These are phyloP conservation scores for Neltuma alba DNA, from an alignment of 306 rosid genomes.

Conservation along the genomic window DNA sequence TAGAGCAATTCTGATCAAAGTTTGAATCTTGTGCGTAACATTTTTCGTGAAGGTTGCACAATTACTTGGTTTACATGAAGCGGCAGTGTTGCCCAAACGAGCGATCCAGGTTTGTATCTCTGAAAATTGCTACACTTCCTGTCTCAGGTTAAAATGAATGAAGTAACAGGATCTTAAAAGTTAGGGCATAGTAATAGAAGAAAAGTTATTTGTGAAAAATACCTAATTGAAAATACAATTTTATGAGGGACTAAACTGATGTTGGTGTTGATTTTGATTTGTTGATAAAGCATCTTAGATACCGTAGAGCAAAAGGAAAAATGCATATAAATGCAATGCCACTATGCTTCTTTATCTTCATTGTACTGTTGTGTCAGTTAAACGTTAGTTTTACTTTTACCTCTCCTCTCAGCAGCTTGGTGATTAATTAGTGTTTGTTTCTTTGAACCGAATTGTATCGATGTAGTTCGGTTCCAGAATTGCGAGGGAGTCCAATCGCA, in stretches of 20 bases:
- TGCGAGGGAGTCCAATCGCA: conserved; percentile 88
- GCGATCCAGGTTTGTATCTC: conserved; percentile 81
- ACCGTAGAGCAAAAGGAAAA: not conserved
- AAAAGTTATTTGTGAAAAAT: not conserved
- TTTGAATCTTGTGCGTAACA: conserved; percentile 28
- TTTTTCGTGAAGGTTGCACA: conserved; percentile 70
- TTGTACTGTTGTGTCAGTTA: not conserved
- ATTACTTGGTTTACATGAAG: conserved; percentile 86
- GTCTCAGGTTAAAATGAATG: not conserved
- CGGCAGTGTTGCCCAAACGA: conserved; percentile 90
- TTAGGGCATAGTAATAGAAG: not conserved
- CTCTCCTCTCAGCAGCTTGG: conserved; percentile 3
- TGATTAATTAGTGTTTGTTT: conserved; percentile 30
- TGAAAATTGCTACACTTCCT: conserved; percentile 15
- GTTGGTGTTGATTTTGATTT: not conserved
- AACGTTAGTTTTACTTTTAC: not conserved
- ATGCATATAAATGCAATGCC: conserved; percentile 16
- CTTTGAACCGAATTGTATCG: conserved; percentile 11
- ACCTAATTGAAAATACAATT: not conserved
- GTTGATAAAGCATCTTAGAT: not conserved
- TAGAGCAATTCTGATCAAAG: not conserved
- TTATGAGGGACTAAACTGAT: not conserved
- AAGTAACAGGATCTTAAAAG: not conserved
- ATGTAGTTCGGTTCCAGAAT: conserved; percentile 95
- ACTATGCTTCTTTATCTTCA: not conserved